Evolutionary conservation across 2,329 filamentous ascomycete genomes (phyloP).

Genomic region (Penicillium rolfsii): DNA sequence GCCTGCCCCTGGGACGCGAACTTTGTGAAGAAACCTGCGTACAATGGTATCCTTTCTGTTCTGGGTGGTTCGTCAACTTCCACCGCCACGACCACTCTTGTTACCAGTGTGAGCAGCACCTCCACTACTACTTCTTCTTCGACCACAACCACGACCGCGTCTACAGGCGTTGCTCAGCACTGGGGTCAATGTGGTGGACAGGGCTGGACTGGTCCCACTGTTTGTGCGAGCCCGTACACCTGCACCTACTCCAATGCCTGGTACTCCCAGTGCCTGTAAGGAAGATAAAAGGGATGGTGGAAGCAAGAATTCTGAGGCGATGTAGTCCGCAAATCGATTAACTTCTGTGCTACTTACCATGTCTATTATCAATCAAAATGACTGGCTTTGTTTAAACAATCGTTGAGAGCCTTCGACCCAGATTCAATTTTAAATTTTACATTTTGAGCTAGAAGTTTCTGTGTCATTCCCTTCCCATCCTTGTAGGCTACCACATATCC

Average conservation of each 20-base stretch:
- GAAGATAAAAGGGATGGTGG: background rate
- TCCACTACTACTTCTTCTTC: constrained; percentile 13
- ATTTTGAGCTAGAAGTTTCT: background rate
- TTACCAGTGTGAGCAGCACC: constrained; percentile 4
- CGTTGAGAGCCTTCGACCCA: background rate
- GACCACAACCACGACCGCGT: constrained; percentile 14
- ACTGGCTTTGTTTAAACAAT: background rate
- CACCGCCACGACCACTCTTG: constrained; percentile 18
- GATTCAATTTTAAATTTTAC: background rate
- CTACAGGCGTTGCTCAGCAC: constrained; percentile 24
- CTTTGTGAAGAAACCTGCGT: constrained; percentile 53
- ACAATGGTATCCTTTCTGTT: constrained; percentile 39
- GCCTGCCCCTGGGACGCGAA: constrained; percentile 53
- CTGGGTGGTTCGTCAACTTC: constrained; percentile 22
- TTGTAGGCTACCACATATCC: too few relatives aligned
- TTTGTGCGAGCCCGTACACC: constrained; percentile 31
- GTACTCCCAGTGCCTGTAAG: constrained; percentile 38
- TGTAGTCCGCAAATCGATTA: background rate
- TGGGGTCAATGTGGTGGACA: constrained; percentile 37
- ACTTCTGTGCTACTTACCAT: background rate
- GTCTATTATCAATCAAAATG: background rate
- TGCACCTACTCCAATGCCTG: constrained; percentile 33
- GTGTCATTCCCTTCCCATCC: background rate
- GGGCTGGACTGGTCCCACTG: constrained; percentile 34
- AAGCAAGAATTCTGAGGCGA: background rate